A percentile compares a stretch with the other conserved stretches of the same genome.
Conservation (phyloP, 2,329 filamentous ascomycete genomes). For the Zasmidium angulare region DNA sequence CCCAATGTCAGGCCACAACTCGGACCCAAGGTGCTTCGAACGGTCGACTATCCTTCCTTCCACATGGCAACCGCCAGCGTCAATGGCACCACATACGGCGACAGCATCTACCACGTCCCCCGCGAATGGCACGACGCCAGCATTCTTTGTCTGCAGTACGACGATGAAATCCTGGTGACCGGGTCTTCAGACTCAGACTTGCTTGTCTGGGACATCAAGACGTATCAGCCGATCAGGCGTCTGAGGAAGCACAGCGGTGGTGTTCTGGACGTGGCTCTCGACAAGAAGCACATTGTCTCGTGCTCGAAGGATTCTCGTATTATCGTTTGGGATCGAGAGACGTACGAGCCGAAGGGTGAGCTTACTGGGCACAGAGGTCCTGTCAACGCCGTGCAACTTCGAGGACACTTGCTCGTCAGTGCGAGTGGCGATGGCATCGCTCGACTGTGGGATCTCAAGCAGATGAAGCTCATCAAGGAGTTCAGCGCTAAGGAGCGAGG, state of each 20-base stretch:
- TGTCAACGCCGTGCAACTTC: constrained; percentile 94
- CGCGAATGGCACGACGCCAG: constrained; percentile 78
- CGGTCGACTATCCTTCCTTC: constrained; percentile 42
- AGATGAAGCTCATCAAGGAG: constrained; percentile 84
- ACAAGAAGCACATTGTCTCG: constrained; percentile 88
- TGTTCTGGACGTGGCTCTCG: constrained; percentile 90
- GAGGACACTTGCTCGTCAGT: constrained; percentile 87
- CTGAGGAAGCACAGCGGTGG: constrained; percentile 79
- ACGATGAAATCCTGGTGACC: constrained; percentile 88
- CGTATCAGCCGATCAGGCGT: constrained; percentile 76
- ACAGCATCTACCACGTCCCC: constrained; percentile 49
- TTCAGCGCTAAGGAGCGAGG: constrained; percentile 89
- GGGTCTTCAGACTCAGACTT: constrained; percentile 90
- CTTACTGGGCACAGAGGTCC: constrained; percentile 84
- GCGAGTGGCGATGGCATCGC: constrained; percentile 92
- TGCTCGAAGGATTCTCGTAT: constrained; percentile 96
- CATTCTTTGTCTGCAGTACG: constrained; percentile 92
- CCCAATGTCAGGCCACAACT: constrained; percentile 60
- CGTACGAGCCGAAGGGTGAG: constrained; percentile 72
- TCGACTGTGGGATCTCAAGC: constrained; percentile 93
- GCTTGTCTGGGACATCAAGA: constrained; percentile 84
- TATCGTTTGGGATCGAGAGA: constrained; percentile 88
- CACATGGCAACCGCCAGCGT: constrained; percentile 43
- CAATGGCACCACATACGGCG: constrained; percentile 48
- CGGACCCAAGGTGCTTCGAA: constrained; percentile 45